Evolutionary conservation across 805 yeast genomes (phyloP), one percentile per base, ranked within the genome.

Genomic region (Barnettozyma salicaria): DNA sequence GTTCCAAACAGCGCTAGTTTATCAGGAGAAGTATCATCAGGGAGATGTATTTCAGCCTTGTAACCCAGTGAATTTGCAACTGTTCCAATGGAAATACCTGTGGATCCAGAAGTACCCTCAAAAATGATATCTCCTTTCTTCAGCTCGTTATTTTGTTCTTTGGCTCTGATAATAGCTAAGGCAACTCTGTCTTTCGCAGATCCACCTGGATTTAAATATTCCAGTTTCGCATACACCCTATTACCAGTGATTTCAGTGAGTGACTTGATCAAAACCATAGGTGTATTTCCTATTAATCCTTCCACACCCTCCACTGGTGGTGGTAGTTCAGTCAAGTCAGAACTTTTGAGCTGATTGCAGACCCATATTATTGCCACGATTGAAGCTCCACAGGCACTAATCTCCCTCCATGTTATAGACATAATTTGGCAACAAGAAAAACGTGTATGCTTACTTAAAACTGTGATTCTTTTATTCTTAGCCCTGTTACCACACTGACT

Each of bases 41-140:
- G 97, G 7, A 92, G 65, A 34, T 94, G 89, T n/a, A 90, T 92
- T 52, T 88, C 96, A 0, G 96, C 84, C 16, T 73, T 76, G 56
- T 89, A 89, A 0, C 98, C 98, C 36, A 84, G 58, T 0, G 96
- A 82, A 48, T 87, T 77, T 44, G 95, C 85, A n/a, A 92, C 68
- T 60, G 88, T 76, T 0, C 97, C 96, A 49, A 90, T 72, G 2
- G 96, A 85, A 10, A 92, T 92, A 3, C 98, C 98, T 0, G 98
- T 90, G 0, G 97, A 88, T 0, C 98, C 98, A 9, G 92, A 80
- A 0, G 98, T 92, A 7, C 98, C 98, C 63, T 90, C 98, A 58
- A 79, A 88, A 2, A 90, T 81, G 11, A 78, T 67, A 51, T 86
- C 92, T 1, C 84, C 87, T 36, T 68, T 60, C 5, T 63, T 55